Conservation (phyloP, 768 basidiomycete species). For the Russula vinacea region DNA sequence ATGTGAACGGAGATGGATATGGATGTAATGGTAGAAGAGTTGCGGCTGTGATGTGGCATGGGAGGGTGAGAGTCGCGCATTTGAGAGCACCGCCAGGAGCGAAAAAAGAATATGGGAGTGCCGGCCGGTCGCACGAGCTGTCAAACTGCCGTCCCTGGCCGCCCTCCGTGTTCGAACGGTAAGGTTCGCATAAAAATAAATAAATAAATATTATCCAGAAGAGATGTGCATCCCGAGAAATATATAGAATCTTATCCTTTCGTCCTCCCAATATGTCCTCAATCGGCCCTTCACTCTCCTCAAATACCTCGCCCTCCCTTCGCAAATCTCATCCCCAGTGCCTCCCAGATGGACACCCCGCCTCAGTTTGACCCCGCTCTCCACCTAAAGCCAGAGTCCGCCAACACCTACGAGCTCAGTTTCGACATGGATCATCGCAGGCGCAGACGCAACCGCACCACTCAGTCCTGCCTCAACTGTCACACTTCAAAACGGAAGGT, state of each 20-base stretch:
- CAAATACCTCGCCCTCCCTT: conserved; percentile 24
- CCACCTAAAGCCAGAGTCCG: conserved; percentile 47
- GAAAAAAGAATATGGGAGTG: conserved; percentile 27
- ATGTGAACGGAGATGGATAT: conserved; percentile 29
- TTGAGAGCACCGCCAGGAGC: conserved; percentile 23
- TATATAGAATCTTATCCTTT: conserved; percentile 19
- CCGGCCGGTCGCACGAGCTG: conserved; percentile 30
- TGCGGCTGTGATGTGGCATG: conserved; percentile 30
- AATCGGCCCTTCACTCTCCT: conserved; percentile 22
- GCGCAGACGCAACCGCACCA: conserved; percentile 86
- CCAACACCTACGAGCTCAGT: conserved; percentile 41
- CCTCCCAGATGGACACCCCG: conserved; percentile 38
- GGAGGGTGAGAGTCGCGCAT: conserved; percentile 27
- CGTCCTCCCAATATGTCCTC: conserved; percentile 16
- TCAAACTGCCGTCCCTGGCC: conserved; percentile 28
- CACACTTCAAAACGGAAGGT: conserved; percentile 95
- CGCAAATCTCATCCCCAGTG: conserved; percentile 30
- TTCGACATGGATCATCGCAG: conserved; percentile 75
- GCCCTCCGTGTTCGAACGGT: conserved; percentile 17
- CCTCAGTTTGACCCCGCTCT: conserved; percentile 20
- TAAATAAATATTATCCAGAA: no score
- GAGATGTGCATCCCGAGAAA: background rate
- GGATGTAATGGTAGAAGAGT: conserved; percentile 27
- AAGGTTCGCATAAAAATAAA: no score
- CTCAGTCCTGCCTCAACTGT: conserved; percentile 83